Conservation (phyloP, 176 grass and related monocot genomes). For the Bonia amplexicaulis region DNA sequence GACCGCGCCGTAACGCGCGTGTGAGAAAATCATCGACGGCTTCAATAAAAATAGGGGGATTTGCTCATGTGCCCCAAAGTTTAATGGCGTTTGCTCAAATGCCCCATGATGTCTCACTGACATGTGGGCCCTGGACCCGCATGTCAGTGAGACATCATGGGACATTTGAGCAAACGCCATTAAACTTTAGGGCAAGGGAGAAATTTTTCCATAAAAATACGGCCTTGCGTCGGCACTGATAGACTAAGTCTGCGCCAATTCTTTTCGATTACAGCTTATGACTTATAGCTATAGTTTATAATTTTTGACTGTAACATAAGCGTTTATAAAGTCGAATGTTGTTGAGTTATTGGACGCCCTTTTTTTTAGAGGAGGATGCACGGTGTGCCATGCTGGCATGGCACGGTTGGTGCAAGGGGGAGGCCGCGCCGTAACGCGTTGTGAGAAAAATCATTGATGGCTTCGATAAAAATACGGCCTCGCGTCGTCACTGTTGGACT, state of each 20-base stretch:
- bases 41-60: neutral
- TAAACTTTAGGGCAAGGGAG: no score
- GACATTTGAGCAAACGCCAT: no score
- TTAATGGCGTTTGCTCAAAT: no score
- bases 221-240: neutral
- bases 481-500: conserved; percentile 26
- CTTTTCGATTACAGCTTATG: no score
- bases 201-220: no score
- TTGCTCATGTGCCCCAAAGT: no score
- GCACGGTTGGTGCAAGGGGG: conserved; percentile 11
- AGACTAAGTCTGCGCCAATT: conserved; percentile 15
- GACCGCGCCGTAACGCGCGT: neutral
- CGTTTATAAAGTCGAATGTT: no score
- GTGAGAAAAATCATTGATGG: conserved; percentile 47
- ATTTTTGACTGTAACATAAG: no score
- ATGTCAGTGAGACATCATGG: no score
- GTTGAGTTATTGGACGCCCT: neutral
- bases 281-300: no score
- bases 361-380: neutral
- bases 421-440: neutral
- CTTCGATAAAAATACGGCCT: neutral
- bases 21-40: conserved; percentile 40
- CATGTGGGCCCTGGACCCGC: no score
- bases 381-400: neutral
- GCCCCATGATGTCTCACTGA: no score